phyloP scores from a whole-genome alignment of 495 filamentous ascomycete species.

The Aspergillus leporis region DNA sequence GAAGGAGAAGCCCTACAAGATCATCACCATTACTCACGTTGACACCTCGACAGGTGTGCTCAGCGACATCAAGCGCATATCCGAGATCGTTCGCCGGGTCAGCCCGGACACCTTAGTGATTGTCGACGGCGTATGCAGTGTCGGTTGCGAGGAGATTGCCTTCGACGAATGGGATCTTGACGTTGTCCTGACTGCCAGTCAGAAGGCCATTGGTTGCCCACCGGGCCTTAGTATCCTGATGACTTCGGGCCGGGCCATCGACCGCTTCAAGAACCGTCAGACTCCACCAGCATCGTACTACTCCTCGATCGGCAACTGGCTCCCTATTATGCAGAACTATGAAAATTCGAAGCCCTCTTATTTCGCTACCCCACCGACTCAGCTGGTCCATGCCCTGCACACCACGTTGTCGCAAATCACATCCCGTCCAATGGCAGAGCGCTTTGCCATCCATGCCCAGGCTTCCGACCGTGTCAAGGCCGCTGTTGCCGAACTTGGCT shows the following conservation, averaged over 20 bases:
- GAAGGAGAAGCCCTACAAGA: constrained; percentile 85
- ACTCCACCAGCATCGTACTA: constrained; percentile 84
- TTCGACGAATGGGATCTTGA: constrained; percentile 96
- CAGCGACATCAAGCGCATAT: constrained; percentile 80
- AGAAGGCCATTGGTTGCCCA: constrained; percentile 95
- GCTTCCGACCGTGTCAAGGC: constrained; percentile 82
- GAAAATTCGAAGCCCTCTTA: constrained; percentile 96
- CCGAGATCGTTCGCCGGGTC: constrained; percentile 78
- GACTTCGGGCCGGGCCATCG: constrained; percentile 86
- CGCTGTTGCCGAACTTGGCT: constrained; percentile 71
- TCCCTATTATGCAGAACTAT: constrained; percentile 98
- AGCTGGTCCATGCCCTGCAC: constrained; percentile 91
- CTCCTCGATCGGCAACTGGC: constrained; percentile 94
- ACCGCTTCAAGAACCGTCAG: constrained; percentile 75
- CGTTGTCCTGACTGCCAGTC: constrained; percentile 87
- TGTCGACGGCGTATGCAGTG: constrained; percentile 95
- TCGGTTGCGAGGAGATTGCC: constrained; percentile 90
- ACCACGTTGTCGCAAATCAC: constrained; percentile 90
- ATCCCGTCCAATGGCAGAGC: constrained; percentile 68
- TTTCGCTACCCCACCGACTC: constrained; percentile 94
- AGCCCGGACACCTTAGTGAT: constrained; percentile 87
- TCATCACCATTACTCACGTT: constrained; percentile 92
- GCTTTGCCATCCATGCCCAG: constrained; percentile 75
- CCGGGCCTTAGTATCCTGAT: constrained; percentile 92
- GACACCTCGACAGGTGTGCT: constrained; percentile 96